Base-by-base conservation (phyloP, 2,329 filamentous ascomycete species). In the Penicillium sp. region DNA sequence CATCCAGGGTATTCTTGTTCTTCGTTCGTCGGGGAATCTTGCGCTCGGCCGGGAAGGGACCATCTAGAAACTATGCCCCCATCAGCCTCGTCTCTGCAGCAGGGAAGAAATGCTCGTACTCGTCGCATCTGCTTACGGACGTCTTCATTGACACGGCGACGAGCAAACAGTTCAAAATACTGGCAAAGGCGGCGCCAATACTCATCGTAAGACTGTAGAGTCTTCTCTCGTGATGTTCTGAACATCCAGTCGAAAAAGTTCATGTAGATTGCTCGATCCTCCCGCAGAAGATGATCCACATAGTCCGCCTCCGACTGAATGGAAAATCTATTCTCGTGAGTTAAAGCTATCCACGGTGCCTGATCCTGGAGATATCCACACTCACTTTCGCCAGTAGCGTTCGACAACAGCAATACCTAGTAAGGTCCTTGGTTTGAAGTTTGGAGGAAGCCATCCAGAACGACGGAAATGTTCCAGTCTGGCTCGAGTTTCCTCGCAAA, bases 171-270 rank as follows among this genome's bases (percentile, higher is more conserved):
- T 22, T 62, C 39, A 24, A 62, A 64, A 46, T 65, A 68, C 57
- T 67, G 31, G 52, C 35, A 65, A 54, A 68, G 62, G 49, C 60
- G 59, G 24, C 61, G 58, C 63, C 21, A 68, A 56, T 69, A 70
- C 56, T 68, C 43, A 27, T 70, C 31, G 46, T 69, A 69, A 0
- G 47, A 67, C 13, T 68, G 42, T 45, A 67, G 62, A 5, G 13
- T 2, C 54, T 68, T 69, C 58, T 66, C 37, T 56, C 53, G 43
- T 53, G 55, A 69, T n/a, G 51, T 67, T 24, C 55, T 69, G 3
- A 39, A 65, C 27, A 68, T 69, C 65, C 26, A 69, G 29, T 69
- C 55, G 24, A 70, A 69, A 52, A 71, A 66, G 42, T 67, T 67
- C 33, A 66, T 68, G 5, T 69, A 66, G 44, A 68, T 65, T 13